phyloP scores from a whole-genome alignment of 345 rosid genomes.

The Corchorus olitorius region DNA sequence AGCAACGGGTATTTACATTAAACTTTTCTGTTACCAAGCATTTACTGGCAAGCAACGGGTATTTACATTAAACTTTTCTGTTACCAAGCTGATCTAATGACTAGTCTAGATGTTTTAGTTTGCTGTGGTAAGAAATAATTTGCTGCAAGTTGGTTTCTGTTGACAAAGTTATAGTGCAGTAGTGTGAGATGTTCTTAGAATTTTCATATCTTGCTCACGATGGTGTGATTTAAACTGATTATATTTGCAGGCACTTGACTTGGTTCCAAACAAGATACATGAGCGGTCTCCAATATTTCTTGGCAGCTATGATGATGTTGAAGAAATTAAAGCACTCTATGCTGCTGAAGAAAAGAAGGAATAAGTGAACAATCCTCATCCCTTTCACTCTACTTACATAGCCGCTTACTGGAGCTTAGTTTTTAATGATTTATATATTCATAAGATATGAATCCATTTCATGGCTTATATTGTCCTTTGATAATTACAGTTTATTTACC shows the following conservation, averaged over 20 bases:
- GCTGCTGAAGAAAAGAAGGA: conserved; percentile 55
- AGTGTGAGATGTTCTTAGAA: too few species aligned
- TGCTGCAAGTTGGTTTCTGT: background rate
- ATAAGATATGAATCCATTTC: background rate
- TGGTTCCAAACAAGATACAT: conserved; percentile 75
- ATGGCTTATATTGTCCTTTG: background rate
- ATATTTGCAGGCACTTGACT: conserved; percentile 76
- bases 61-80: conserved; percentile 16
- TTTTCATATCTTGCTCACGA: background rate
- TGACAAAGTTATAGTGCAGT: background rate
- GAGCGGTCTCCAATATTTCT: conserved; percentile 92
- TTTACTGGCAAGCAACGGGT: conserved; percentile 91
- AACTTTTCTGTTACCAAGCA: conserved; percentile 53
- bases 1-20: conserved; percentile 59
- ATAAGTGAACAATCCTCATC: conserved; percentile 20
- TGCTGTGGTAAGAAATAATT: background rate
- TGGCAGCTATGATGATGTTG: conserved; percentile 92
- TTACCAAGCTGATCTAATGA: background rate
- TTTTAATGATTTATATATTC: conserved; percentile 14
- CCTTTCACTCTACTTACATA: background rate
- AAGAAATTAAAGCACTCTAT: conserved; percentile 84
- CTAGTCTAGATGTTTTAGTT: background rate
- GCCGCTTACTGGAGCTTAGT: background rate
- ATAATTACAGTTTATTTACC: background rate
- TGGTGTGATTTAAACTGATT: background rate